phyloP scores from a whole-genome alignment of 23 red algal species.

The Gracilariopsis chorda region DNA sequence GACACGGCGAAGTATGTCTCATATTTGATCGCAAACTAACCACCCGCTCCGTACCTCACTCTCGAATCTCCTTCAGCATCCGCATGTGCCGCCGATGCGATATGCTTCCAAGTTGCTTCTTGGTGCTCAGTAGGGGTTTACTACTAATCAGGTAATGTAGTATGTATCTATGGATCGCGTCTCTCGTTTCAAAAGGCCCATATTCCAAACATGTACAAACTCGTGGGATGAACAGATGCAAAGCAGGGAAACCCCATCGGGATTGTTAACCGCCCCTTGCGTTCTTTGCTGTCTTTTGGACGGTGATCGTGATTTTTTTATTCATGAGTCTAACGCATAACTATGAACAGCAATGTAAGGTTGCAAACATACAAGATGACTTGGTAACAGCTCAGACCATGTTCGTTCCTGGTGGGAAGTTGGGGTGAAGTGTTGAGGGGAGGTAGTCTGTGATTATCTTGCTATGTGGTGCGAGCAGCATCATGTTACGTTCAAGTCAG shows the following conservation, averaged over 20 bases:
- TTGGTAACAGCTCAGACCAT: too few species aligned
- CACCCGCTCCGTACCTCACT: background rate
- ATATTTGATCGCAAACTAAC: background rate
- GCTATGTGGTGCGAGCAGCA: too few species aligned
- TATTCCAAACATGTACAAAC: background rate
- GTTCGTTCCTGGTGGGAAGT: too few species aligned
- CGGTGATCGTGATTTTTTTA: background rate
- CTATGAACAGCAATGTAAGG: too few species aligned
- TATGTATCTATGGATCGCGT: too few species aligned
- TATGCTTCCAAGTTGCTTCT: conserved; percentile 73
- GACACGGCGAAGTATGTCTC: background rate
- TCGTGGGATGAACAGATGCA: background rate
- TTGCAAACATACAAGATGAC: too few species aligned
- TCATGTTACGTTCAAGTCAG: too few species aligned
- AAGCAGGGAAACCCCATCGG: too few species aligned
- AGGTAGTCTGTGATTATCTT: too few species aligned
- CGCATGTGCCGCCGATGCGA: conserved; percentile 86
- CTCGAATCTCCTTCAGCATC: conserved; percentile 69
- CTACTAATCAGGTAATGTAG: too few species aligned
- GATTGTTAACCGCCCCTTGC: background rate
- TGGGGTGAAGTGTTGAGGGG: too few species aligned
- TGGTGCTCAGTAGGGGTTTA: conserved; percentile 54
- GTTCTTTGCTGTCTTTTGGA: background rate
- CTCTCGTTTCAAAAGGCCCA: too few species aligned
- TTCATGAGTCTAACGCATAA: conserved; percentile 22